phyloP scores from a whole-genome alignment of 495 filamentous ascomycete species.

The Aspergillus bridgeri region DNA sequence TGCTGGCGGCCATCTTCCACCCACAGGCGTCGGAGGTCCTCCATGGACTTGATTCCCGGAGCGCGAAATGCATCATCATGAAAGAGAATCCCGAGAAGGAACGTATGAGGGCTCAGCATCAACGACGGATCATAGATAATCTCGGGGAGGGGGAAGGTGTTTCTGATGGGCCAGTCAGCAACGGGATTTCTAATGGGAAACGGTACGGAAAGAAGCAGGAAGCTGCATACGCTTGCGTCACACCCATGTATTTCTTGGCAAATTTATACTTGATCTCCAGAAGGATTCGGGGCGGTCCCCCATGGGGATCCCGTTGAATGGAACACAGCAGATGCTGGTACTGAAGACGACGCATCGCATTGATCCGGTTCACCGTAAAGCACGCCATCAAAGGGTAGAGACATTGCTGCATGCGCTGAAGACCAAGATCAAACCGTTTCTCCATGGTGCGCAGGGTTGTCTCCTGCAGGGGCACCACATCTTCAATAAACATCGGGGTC shows the following conservation, averaged over 20 bases:
- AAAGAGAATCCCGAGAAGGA: constrained; percentile 2
- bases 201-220: neutral
- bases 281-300: neutral
- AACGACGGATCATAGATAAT: constrained; percentile 3
- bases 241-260: constrained; percentile 1
- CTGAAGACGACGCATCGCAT: constrained; percentile 1
- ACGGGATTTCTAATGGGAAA: neutral
- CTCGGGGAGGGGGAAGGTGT: constrained; percentile 1
- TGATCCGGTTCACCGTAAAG: constrained; percentile 1
- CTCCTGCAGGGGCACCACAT: constrained; percentile 1
- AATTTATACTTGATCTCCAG: constrained; percentile 1
- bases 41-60: constrained; percentile 2
- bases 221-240: constrained; percentile 4
- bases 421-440: neutral
- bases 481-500: constrained; percentile 3
- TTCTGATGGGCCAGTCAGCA: constrained; percentile 2
- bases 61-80: constrained; percentile 1
- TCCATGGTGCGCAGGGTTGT: neutral
- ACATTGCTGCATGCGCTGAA: constrained; percentile 2
- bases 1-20: constrained; percentile 2
- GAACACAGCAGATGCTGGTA: constrained; percentile 1
- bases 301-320: constrained; percentile 4
- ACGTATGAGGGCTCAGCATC: constrained; percentile 1
- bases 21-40: constrained; percentile 2
- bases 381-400: neutral